Percentiles rank a stretch among this genome's conserved stretches.
These are phyloP conservation scores for Talaromyces sp. DNA, from an alignment of 2,329 filamentous ascomycete species.

Conservation along the genomic window DNA sequence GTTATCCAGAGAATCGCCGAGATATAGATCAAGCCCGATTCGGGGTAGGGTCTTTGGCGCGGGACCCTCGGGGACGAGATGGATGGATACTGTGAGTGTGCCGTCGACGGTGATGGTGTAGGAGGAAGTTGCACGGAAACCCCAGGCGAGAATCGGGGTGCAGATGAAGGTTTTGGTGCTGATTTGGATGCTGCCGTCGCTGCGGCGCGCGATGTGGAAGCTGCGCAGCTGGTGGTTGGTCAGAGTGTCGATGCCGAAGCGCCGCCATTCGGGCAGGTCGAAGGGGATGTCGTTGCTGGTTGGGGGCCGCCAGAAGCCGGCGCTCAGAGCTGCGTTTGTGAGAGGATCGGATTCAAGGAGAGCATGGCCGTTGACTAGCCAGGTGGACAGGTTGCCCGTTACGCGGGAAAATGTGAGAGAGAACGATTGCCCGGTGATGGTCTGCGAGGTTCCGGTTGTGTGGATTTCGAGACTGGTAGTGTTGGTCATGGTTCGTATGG, in stretches of 20 bases:
- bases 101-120: neutral
- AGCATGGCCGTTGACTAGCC: neutral
- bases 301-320: slow-evolving; percentile 33
- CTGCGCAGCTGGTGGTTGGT: neutral
- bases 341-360: neutral
- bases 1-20: neutral
- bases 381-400: neutral
- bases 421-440: neutral
- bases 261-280: slow-evolving; percentile 27
- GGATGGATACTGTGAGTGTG: neutral
- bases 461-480: neutral
- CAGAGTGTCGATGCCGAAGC: slow-evolving; percentile 21
- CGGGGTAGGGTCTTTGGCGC: neutral
- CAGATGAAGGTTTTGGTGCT: neutral
- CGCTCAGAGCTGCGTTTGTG: neutral
- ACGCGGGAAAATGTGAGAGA: neutral
- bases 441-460: neutral
- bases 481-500: neutral
- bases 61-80: neutral
- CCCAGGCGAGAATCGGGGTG: neutral
- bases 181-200: neutral
- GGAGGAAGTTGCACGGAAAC: neutral
- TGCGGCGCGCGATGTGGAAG: neutral
- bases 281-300: slow-evolving; percentile 32
- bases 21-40: neutral